Evolutionary conservation across 805 yeast species (phyloP), one percentile per base, ranked within the genome.

Genomic region (Cyberlindnera mycetangii): DNA sequence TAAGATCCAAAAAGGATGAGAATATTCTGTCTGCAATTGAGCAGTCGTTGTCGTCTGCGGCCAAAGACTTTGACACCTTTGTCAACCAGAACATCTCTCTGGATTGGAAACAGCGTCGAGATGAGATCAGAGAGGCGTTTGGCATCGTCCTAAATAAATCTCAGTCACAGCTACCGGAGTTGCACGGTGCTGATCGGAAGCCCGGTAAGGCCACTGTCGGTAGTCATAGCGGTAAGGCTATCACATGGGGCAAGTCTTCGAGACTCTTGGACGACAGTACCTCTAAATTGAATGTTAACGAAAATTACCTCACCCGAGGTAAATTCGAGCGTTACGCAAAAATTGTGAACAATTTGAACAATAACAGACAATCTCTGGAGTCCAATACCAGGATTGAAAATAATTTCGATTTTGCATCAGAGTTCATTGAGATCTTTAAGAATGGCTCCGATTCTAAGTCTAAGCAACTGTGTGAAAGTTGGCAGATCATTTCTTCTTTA

Each of bases 61-160:
- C 95, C 3, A 74, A 74, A 44, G 97, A 89, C 59, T 93, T 92
- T 65, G 97, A 90, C 61, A 66, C 64, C 35, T 86, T 81, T 60
- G 81, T 92, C 48, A 81, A 75, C 54, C 78, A 81, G 49, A 86
- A 83, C 55, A 72, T 93, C 20, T 70, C 84, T 4, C 72, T 85
- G 38, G 96, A 90, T 62, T 93, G 98, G 97, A 79, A 79, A 45
- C 78, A 78, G 39, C 79, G 88, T 51, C 83, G 88, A 56, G 79
- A 80, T 49, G 85, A 83, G 54, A 75, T 92, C 37, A 78, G 86
- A 59, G 83, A 79, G 51, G 77, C 83, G 17, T 78, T 89, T 52
- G 92, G 95, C 1, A 71, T 79, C 17, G 65, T 75, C 14, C 53
- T 72, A 37, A 68, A 67, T 38, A 64, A 54, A 34, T 55, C 59